Base-by-base conservation (phyloP, 257 asterid species). In the Plantago major region DNA sequence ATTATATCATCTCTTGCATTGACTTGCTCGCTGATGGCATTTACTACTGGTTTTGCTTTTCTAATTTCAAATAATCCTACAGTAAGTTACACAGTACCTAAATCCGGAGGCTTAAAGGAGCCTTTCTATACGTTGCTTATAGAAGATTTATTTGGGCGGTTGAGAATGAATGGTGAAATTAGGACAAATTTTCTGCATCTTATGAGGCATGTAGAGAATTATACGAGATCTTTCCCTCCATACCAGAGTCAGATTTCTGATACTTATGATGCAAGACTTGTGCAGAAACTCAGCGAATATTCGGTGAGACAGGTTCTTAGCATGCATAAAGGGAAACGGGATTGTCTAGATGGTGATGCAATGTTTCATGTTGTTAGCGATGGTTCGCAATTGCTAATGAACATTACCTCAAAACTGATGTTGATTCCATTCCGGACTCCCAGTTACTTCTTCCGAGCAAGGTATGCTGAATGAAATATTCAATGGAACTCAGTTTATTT, bases 21-120 rank as follows among this genome's bases (percentile, higher is more conserved):
- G 70, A 63, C 84, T 76, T 92, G 97, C 77, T 92, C 97, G 10
- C 58, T 89, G 30, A 61, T 92, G 84, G 97, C 99, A 66, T 92
- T 92, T 58, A 65, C 84, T 76, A 71, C 82, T 42, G 92, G 85
- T 64, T 83, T 80, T 62, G 74, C 82, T 44, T 76, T 79, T 66
- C 59, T 68, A 65, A 61, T 75, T 19, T 81, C 86, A 16, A 65
- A 77, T 55, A 67, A 65, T 73, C 48, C 60, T 68, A 73, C 81
- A 45, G 77, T 62, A 73, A 65, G 64, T 55, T 19, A 17, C 60
- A 63, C 44, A 10, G 64, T 13, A 48, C 61, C 37, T 47, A 54
- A 55, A 69, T 64, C 61, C 48, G 75, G 74, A 60, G 66, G 67
- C 13, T 47, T 71, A 4, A 62, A 70, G 56, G 83, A 71, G 66